Conservation (phyloP, 495 filamentous ascomycete species). For the Coniosporium apollinis region DNA sequence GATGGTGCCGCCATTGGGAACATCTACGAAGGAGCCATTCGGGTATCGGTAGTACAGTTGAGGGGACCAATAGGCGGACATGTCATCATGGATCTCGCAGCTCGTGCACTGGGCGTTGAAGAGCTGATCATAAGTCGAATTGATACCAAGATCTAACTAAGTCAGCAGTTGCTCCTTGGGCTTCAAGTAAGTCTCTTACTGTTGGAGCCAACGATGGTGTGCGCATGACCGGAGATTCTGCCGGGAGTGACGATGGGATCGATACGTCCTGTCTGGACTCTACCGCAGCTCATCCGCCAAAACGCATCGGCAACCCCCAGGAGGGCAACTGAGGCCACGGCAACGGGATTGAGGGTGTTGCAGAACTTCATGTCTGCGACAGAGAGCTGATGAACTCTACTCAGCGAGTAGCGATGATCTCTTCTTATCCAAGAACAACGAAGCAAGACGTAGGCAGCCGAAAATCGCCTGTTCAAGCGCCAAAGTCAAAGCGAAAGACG, state of each 20-base stretch:
- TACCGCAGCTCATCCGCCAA: slow-evolving; percentile 22
- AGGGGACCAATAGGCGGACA: slow-evolving; percentile 55
- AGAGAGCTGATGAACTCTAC: too few species aligned
- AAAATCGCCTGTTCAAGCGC: too few species aligned
- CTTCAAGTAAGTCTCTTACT: slow-evolving; percentile 9
- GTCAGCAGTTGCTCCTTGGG: slow-evolving; percentile 2
- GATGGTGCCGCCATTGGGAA: slow-evolving; percentile 23
- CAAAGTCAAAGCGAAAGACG: too few species aligned
- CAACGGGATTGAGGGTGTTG: too few species aligned
- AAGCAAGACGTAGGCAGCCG: too few species aligned
- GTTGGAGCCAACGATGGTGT: slow-evolving; percentile 21
- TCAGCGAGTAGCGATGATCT: too few species aligned
- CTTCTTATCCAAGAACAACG: too few species aligned
- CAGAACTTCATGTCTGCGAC: too few species aligned
- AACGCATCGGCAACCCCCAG: slow-evolving; percentile 14
- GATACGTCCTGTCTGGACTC: slow-evolving; percentile 23
- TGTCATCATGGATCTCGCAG: slow-evolving; percentile 46
- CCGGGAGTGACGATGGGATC: slow-evolving; percentile 21
- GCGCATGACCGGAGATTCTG: slow-evolving; percentile 16
- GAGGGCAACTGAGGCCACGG: too few species aligned
- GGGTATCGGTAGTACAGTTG: slow-evolving; percentile 43
- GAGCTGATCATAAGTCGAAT: slow-evolving; percentile 32
- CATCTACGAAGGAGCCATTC: slow-evolving; percentile 26
- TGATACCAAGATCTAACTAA: slow-evolving; percentile 28
- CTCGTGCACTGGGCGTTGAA: slow-evolving; percentile 40